Percentiles rank a stretch among this genome's conserved stretches.
These are phyloP conservation scores for Alternaria incomplexa DNA, from an alignment of 2,329 filamentous ascomycete genomes.

Conservation along the genomic window DNA sequence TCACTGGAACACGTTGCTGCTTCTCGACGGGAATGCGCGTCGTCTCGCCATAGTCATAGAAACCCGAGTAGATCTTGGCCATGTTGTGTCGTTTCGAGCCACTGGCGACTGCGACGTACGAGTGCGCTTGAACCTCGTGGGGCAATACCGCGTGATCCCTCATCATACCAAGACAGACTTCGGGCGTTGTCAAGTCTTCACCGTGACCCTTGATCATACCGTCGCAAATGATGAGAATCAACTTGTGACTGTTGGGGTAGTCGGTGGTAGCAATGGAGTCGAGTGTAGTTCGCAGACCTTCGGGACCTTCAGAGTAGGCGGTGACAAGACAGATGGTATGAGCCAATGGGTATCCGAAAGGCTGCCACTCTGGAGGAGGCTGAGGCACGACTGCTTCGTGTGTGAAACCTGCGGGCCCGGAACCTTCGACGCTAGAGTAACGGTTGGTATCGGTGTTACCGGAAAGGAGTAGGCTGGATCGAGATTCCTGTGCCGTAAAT, in stretches of 20 bases:
- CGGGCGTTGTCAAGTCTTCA: slow-evolving; percentile 84
- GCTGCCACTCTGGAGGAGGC: slow-evolving; percentile 95
- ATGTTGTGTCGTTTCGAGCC: slow-evolving; percentile 99
- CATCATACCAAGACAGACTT: slow-evolving; percentile 92
- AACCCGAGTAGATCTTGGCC: slow-evolving; percentile 97
- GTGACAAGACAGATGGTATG: slow-evolving; percentile 95
- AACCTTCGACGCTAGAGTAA: slow-evolving; percentile 68
- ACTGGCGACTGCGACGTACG: slow-evolving; percentile 94
- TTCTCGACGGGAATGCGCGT: slow-evolving; percentile 82
- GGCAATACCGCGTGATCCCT: slow-evolving; percentile 82
- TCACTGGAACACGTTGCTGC: slow-evolving; percentile 97
- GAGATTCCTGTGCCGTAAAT: slow-evolving; percentile 39
- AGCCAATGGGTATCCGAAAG: slow-evolving; percentile 92
- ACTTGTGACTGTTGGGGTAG: slow-evolving; percentile 98
- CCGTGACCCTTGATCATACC: slow-evolving; percentile 97
- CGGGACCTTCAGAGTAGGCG: slow-evolving; percentile 93
- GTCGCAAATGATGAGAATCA: slow-evolving; percentile 94
- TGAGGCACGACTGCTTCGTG: slow-evolving; percentile 96
- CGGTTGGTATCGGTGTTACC: slow-evolving; percentile 52
- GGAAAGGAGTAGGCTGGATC: slow-evolving; percentile 53
- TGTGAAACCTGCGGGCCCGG: slow-evolving; percentile 91
- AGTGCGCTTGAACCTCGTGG: slow-evolving; percentile 86
- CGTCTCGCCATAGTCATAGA: slow-evolving; percentile 91
- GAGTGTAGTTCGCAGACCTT: slow-evolving; percentile 89
- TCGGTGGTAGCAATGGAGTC: slow-evolving; percentile 98